Percentiles rank a stretch among this genome's conserved stretches.
Conservation (phyloP, 2,329 filamentous ascomycete species). For the Ascochyta lentis region DNA sequence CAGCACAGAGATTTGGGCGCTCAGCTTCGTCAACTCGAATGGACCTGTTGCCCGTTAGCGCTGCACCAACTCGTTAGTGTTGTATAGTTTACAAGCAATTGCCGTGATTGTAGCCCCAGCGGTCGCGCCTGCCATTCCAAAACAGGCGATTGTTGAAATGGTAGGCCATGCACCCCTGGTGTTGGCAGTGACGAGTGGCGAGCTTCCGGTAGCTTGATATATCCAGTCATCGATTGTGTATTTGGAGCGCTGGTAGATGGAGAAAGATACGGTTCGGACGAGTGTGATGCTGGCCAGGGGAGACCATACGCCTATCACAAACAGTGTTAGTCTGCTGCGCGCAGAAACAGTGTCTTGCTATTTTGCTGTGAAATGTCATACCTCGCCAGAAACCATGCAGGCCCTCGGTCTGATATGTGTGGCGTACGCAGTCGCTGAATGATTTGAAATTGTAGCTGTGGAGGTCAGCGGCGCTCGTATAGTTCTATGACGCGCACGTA, state of each 20-base stretch:
- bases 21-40: conserved; percentile 89
- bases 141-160: conserved; percentile 75
- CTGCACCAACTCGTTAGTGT: background rate
- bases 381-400: conserved; percentile 59
- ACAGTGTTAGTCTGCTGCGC: conserved; percentile 13
- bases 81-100: conserved; percentile 67
- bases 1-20: conserved; percentile 82
- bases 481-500: conserved; percentile 33
- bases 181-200: conserved; percentile 76
- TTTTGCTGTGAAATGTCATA: conserved; percentile 47
- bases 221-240: conserved; percentile 75
- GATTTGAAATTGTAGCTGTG: conserved; percentile 72
- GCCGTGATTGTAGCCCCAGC: conserved; percentile 81
- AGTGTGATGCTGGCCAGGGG: conserved; percentile 81
- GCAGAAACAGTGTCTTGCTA: background rate
- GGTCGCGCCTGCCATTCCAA: conserved; percentile 78
- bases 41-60: conserved; percentile 60
- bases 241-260: conserved; percentile 80
- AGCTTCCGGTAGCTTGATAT: conserved; percentile 67
- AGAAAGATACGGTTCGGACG: conserved; percentile 79
- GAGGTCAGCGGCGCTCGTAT: conserved; percentile 23
- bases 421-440: conserved; percentile 74
- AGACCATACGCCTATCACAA: conserved; percentile 69
- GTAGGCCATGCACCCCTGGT: conserved; percentile 74
- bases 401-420: conserved; percentile 71